Evolutionary conservation across 2,329 filamentous ascomycete species (phyloP).

Genomic region (Juglanconis juglandina): DNA sequence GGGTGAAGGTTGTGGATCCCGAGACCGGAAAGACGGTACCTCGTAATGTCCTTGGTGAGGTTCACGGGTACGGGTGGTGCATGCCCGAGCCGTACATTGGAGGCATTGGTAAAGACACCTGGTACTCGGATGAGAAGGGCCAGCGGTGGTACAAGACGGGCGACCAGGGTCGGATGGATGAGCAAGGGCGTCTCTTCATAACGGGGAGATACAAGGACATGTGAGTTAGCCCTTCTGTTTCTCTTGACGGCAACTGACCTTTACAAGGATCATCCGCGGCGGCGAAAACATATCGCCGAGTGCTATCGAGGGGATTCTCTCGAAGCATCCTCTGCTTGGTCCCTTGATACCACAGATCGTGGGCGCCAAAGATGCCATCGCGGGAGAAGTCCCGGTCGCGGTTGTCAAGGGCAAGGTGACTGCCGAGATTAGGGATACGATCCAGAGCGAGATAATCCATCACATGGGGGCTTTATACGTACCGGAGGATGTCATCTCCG

Average conservation of each 20-base stretch:
- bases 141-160: constrained; percentile 10
- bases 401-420: background rate
- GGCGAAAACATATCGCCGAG: constrained; percentile 9
- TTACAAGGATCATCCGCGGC: constrained; percentile 8
- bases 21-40: constrained; percentile 7
- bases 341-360: constrained; percentile 3
- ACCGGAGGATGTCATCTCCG: constrained; percentile 5
- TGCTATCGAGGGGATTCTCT: constrained; percentile 1
- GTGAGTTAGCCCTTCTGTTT: background rate
- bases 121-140: constrained; percentile 5
- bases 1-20: constrained; percentile 1
- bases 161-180: constrained; percentile 4
- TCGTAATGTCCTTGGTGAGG: background rate
- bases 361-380: constrained; percentile 2
- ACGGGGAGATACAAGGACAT: constrained; percentile 9
- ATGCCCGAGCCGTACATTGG: constrained; percentile 8
- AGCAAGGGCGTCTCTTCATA: background rate
- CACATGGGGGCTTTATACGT: constrained; percentile 11
- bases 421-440: background rate
- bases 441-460: constrained; percentile 6
- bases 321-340: background rate
- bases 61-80: constrained; percentile 2
- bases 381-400: constrained; percentile 6
- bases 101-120: constrained; percentile 9
- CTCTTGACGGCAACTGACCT: background rate